Evolutionary conservation across 2,329 filamentous ascomycete genomes (phyloP), one percentile per base, ranked within the genome.

Genomic region (Alternaria sp.): DNA sequence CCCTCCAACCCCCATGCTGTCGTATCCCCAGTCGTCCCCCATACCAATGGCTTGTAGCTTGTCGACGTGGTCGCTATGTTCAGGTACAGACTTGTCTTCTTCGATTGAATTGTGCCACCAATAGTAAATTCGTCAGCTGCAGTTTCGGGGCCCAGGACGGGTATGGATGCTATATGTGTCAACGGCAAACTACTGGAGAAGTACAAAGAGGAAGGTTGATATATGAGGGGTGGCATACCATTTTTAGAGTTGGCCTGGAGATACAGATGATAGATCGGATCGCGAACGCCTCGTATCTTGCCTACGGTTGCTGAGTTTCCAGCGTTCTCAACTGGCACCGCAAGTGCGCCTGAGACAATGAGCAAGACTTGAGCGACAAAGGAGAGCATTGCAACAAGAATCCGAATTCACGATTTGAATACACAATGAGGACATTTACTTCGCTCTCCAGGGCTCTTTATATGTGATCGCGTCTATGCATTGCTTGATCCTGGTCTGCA

Each of bases 261-360:
- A 65, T 86, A 86, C 22, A 83, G 78, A 68, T 87, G 85, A 64
- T 81, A 86, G 57, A 86, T 82, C 3, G 85, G 85, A 7, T 79
- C 78, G 57, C 78, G 74, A 9, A 85, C 84, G 38, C 81, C 81
- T 34, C 84, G 83, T 62, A 86, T 84, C 68, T 84, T 81, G 69
- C 83, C 81, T 12, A 83, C 76, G 54, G 83, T 83, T 43, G 79
- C 78, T 50, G 53, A 40, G 18, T n/a, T 11, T 38, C n/a, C 32
- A 5, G 28, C 22, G 16, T 62, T 60, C n/a, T 55, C 54, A 1
- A 70, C 54, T 3, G 67, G 68, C 16, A 63, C 62, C 9, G 57
- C 50, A n/a, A 65, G 30, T 7, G 54, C 58, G 27, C 36, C n/a
- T 11, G 53, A 60, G 3, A 57, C 41, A 16, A 66, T 34, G 9